phyloP scores from a whole-genome alignment of 306 rosid species.

The Senna tora region DNA sequence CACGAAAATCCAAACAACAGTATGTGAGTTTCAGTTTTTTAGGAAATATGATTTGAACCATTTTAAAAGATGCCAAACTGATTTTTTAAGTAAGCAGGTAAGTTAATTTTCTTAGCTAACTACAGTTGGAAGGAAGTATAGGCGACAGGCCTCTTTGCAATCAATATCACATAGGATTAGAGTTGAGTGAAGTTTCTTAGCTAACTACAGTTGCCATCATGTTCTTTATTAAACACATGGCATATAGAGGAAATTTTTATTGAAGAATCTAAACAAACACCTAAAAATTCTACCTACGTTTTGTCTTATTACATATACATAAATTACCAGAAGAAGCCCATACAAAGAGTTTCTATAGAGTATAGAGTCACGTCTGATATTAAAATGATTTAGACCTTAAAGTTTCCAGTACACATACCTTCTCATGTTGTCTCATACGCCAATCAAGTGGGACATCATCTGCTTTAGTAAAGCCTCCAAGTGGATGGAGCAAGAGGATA shows the following conservation, averaged over 20 bases:
- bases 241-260: too few relatives aligned
- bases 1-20: slow-evolving; percentile 12
- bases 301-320: too few relatives aligned
- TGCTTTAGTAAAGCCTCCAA: slow-evolving; percentile 96
- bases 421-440: slow-evolving; percentile 99
- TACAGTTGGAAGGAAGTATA: background rate
- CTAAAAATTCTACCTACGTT: too few relatives aligned
- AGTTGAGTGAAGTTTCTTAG: too few relatives aligned
- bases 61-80: background rate
- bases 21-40: slow-evolving; percentile 4
- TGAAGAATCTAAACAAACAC: too few relatives aligned
- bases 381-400: background rate
- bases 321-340: too few relatives aligned
- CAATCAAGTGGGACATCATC: slow-evolving; percentile 96
- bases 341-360: too few relatives aligned
- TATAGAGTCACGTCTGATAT: too few relatives aligned
- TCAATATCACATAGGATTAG: background rate
- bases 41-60: slow-evolving; percentile 8
- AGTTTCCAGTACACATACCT: slow-evolving; percentile 49
- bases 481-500: slow-evolving; percentile 90
- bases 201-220: too few relatives aligned
- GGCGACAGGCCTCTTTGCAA: slow-evolving; percentile 2
- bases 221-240: too few relatives aligned
- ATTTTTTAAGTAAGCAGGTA: background rate
- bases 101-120: background rate